Conservation (phyloP, 2,329 filamentous ascomycete genomes). For the Dryadomyces sulphureus region DNA sequence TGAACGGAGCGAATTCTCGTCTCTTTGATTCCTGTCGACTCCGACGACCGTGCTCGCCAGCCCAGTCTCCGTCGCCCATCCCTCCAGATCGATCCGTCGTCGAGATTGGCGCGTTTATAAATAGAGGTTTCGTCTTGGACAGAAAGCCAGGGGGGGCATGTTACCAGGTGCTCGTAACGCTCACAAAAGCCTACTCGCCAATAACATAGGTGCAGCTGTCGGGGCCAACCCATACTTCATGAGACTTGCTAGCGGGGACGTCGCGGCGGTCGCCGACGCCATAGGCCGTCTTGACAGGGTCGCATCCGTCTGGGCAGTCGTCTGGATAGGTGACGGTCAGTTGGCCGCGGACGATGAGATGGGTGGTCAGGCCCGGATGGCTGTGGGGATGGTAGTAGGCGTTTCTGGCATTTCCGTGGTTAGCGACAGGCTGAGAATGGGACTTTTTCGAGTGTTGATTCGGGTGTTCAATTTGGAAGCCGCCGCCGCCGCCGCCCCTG, state of each 20-base stretch:
- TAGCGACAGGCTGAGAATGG: not conserved
- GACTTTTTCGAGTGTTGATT: too few relatives aligned
- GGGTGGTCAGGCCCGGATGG: constrained; percentile 50
- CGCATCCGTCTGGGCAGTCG: constrained; percentile 21
- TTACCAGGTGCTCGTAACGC: too few relatives aligned
- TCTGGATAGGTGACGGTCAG: constrained; percentile 54
- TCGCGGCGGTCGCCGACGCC: constrained; percentile 48
- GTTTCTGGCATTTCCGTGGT: constrained; percentile 30
- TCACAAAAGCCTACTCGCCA: constrained; percentile 27
- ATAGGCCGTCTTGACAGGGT: constrained; percentile 33
- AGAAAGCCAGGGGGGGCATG: too few relatives aligned
- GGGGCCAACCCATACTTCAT: constrained; percentile 56
- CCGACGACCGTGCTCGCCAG: too few relatives aligned
- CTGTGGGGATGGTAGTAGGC: constrained; percentile 54
- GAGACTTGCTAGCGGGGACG: constrained; percentile 46
- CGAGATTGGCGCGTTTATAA: too few relatives aligned
- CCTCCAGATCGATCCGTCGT: too few relatives aligned
- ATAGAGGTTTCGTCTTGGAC: too few relatives aligned
- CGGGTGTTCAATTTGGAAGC: too few relatives aligned
- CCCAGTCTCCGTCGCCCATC: too few relatives aligned
- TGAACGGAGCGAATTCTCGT: too few relatives aligned
- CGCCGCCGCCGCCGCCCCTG: not conserved
- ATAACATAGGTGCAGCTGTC: constrained; percentile 55
- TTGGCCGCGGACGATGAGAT: constrained; percentile 50
- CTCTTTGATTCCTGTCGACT: too few relatives aligned